Base-by-base conservation (phyloP, 495 filamentous ascomycete genomes). In the Oidiodendron maius region DNA sequence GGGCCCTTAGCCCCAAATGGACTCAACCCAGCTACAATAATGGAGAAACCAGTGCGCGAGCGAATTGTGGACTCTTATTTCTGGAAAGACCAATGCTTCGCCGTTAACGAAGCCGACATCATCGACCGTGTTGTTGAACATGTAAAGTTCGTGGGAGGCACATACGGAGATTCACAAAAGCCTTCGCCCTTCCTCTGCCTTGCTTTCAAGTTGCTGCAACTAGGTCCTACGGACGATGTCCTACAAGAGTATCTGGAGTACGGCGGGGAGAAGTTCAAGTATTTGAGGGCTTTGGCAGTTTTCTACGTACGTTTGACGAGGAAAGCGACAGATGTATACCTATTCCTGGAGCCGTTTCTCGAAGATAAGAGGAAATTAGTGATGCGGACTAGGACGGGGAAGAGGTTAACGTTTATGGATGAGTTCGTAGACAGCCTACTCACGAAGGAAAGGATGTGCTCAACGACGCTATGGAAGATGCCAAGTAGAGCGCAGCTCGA, bases 81-180 rank as follows among this genome's bases (percentile, higher is more conserved):
- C 71, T 98, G 88, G 86, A 96, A 96, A 67, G 94, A 97, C 64
- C 91, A 96, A 65, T 94, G 91, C 62, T 98, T 96, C 70, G 93
- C 85, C 18, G 71, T 98, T 51, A 97, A 97, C 68, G 88, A 89
- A 45, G 87, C 73, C 72, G 55, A 96, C 84, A 44, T 96, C 1
- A 85, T 94, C 55, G 88, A 96, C 70, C 89, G 93, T 25, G 91
- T 91, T 2, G 83, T 86, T 28, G 85, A 90, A 50, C 71, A 95
- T 52, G 86, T 83, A 28, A 80, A 74, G 59, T 77, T 73, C 67
- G 77, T 98, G 44, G 94, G 90, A 47, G 93, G 93, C 57, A 89
- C 87, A 10, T 89, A 87, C 61, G 88, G 88, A 41, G 76, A 79
- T 24, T 73, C 78, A 26, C 89, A 94, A 61, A 85, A 86, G 52